Evolutionary conservation across 441 rosid species (phyloP).

Genomic region (Eugenia klotzschiana): DNA sequence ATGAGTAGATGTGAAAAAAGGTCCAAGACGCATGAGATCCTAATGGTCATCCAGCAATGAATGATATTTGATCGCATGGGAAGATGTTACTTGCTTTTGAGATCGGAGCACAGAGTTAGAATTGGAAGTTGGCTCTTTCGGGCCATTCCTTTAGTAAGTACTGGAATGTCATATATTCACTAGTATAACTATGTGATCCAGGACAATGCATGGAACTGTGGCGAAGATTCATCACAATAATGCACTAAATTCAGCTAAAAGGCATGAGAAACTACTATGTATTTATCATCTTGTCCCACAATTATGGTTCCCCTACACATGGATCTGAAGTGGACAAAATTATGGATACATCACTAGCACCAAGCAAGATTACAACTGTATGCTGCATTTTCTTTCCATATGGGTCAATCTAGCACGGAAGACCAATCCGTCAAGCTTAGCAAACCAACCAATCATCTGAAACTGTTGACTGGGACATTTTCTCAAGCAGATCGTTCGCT

Average conservation of each 20-base stretch:
- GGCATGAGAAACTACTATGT: neutral
- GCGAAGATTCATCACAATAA: neutral
- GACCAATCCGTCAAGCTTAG: rapidly evolving
- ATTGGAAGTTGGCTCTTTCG: neutral
- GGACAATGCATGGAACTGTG: neutral
- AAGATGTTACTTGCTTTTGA: neutral
- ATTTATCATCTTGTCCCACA: neutral
- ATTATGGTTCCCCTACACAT: neutral
- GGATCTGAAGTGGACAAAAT: neutral
- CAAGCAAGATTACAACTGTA: neutral
- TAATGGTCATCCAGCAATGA: neutral
- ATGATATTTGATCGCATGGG: neutral
- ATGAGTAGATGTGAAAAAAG: neutral
- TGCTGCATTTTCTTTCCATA: neutral
- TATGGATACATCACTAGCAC: neutral
- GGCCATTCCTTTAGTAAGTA: neutral
- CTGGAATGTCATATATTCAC: neutral
- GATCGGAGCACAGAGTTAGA: neutral
- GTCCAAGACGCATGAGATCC: neutral
- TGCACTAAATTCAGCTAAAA: neutral
- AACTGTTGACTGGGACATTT: neutral
- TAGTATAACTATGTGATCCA: neutral
- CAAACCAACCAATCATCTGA: neutral
- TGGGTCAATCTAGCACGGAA: neutral
- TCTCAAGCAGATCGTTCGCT: neutral